Evolutionary conservation across 106 monocot genomes (phyloP).

Genomic region (Phalaenopsis aphrodite): DNA sequence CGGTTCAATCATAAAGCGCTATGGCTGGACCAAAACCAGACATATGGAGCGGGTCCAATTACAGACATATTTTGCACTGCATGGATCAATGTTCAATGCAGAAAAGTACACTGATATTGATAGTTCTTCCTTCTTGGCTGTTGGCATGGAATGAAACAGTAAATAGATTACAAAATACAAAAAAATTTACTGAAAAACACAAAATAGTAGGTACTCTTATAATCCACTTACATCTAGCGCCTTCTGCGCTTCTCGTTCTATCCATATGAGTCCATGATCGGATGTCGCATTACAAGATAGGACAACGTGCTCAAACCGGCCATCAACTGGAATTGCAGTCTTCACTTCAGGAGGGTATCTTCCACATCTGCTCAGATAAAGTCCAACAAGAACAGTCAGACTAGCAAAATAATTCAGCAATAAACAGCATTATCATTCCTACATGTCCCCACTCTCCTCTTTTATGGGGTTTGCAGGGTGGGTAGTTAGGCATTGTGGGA

Average conservation of each 20-base stretch:
- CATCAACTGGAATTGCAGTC: slow-evolving; percentile 55
- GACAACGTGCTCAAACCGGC: slow-evolving; percentile 52
- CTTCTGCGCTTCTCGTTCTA: slow-evolving; percentile 43
- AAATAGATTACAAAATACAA: background rate
- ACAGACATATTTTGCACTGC: background rate
- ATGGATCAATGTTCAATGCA: background rate
- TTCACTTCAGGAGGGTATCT: slow-evolving; percentile 47
- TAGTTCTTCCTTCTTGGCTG: background rate
- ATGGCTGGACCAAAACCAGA: too few relatives aligned
- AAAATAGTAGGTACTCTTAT: background rate
- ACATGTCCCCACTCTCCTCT: too few relatives aligned
- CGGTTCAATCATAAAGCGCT: too few relatives aligned
- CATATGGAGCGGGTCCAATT: too few relatives aligned
- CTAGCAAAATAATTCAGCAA: too few relatives aligned
- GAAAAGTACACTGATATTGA: background rate
- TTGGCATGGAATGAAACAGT: background rate
- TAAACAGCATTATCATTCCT: too few relatives aligned
- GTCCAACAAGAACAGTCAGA: background rate
- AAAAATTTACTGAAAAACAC: background rate
- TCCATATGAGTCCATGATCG: slow-evolving; percentile 47
- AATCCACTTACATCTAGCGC: slow-evolving; percentile 34
- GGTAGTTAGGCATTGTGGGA: too few relatives aligned
- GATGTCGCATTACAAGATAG: slow-evolving; percentile 44
- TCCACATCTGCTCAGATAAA: slow-evolving; percentile 31
- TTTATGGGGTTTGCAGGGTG: too few relatives aligned